Conservation (phyloP, 179 eudicot genomes). For the Silene noctiflora region DNA sequence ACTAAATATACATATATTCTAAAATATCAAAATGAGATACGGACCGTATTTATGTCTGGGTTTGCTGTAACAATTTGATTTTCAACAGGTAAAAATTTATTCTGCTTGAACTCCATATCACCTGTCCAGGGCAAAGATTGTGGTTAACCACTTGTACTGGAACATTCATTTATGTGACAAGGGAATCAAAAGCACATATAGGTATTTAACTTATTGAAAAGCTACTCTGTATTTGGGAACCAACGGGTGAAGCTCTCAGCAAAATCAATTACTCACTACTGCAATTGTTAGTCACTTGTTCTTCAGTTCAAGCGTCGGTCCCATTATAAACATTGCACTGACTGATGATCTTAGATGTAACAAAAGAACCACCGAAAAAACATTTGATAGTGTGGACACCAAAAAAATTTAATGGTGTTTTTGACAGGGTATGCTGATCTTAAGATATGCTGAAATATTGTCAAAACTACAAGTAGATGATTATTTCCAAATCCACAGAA, state of each 20-base stretch:
- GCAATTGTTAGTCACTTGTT: background rate
- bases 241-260: background rate
- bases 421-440: no score
- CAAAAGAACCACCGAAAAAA: no score
- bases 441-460: background rate
- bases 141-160: background rate
- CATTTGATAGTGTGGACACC: no score
- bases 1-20: background rate
- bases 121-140: conserved; percentile 40
- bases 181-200: background rate
- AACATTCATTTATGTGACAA: background rate
- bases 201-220: background rate
- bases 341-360: no score
- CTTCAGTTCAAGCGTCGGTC: no score
- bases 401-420: no score
- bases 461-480: background rate
- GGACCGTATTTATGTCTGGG: conserved; percentile 73
- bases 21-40: conserved; percentile 21
- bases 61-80: conserved; percentile 82
- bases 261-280: background rate
- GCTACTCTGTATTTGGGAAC: background rate
- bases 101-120: conserved; percentile 92
- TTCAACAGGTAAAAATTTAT: conserved; percentile 70
- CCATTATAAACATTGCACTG: no score
- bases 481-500: background rate